Percentiles rank a stretch among this genome's conserved stretches.
These are phyloP conservation scores for Durusdinium trenchii DNA, from an alignment of 73 alveolate genomes.

Conservation along the genomic window DNA sequence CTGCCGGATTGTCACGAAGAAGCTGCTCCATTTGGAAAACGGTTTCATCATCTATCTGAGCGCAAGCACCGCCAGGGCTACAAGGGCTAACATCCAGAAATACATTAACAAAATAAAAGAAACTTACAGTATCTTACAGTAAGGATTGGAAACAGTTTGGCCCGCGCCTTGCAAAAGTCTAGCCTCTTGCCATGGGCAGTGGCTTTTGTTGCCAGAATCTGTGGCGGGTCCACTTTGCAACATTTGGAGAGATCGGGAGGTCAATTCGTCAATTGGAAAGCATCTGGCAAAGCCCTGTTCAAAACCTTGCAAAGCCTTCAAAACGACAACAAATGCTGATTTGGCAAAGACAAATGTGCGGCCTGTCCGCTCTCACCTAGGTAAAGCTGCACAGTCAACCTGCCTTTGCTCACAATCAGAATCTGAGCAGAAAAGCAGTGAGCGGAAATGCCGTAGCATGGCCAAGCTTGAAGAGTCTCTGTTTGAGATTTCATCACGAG, in stretches of 20 bases:
- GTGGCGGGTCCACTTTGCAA: too few species aligned
- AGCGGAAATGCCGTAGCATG: background rate
- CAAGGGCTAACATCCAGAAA: background rate
- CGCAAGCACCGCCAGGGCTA: background rate
- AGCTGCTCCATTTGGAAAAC: constrained; percentile 79
- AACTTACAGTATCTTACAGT: background rate
- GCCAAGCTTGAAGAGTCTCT: background rate
- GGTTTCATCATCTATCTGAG: constrained; percentile 40
- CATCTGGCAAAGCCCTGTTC: too few species aligned
- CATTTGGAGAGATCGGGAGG: background rate
- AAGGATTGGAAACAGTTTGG: background rate
- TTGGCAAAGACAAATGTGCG: background rate
- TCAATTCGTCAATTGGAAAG: background rate
- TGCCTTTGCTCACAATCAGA: too few species aligned
- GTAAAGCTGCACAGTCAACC: too few species aligned
- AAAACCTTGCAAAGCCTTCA: too few species aligned
- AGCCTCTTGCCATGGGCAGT: constrained; percentile 58
- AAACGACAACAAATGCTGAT: background rate
- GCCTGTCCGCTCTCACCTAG: constrained; percentile 67
- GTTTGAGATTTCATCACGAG: background rate
- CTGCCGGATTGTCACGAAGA: constrained; percentile 83
- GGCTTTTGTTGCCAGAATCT: constrained; percentile 88
- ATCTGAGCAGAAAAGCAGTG: too few species aligned
- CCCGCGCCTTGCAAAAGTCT: constrained; percentile 69
- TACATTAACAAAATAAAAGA: background rate